Evolutionary conservation across 176 grass and related monocot species (phyloP).

Genomic region (Tillandsia fasciculata): DNA sequence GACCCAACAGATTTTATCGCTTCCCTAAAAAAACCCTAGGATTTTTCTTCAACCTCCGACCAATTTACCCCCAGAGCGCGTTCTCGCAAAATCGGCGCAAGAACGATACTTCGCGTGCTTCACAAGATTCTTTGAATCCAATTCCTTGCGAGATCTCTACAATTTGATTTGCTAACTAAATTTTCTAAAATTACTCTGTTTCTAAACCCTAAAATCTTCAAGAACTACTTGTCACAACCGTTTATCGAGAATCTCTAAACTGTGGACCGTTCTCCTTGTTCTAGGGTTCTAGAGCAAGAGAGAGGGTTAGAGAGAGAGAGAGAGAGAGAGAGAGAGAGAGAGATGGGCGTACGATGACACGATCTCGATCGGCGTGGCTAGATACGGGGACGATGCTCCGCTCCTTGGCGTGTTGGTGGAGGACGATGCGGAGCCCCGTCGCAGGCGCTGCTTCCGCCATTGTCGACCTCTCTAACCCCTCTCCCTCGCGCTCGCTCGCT

Average conservation of each 20-base stretch:
- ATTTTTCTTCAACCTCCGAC: too few relatives aligned
- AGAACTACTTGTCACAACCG: not conserved
- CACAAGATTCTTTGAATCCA: too few relatives aligned
- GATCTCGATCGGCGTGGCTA: constrained; percentile 78
- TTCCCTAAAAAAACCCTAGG: too few relatives aligned
- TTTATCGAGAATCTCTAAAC: not conserved
- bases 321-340: not conserved
- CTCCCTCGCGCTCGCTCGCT: not conserved
- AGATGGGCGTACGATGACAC: constrained; percentile 38
- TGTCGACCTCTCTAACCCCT: not conserved
- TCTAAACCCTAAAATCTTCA: not conserved
- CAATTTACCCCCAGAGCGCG: too few relatives aligned
- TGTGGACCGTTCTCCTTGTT: not conserved
- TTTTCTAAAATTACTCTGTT: too few relatives aligned
- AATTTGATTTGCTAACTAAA: too few relatives aligned
- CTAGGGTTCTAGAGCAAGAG: constrained; percentile 5
- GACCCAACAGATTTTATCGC: too few relatives aligned
- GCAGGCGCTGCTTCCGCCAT: constrained; percentile 43
- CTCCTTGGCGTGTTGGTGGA: constrained; percentile 48
- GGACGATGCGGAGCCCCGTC: constrained; percentile 61
- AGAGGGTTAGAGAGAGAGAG: not conserved
- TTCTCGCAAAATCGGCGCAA: too few relatives aligned
- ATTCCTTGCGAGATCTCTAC: too few relatives aligned
- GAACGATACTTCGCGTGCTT: too few relatives aligned
- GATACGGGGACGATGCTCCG: constrained; percentile 19